Evolutionary conservation across 805 yeast genomes (phyloP).

Genomic region (Metschnikowia colocasiae): DNA sequence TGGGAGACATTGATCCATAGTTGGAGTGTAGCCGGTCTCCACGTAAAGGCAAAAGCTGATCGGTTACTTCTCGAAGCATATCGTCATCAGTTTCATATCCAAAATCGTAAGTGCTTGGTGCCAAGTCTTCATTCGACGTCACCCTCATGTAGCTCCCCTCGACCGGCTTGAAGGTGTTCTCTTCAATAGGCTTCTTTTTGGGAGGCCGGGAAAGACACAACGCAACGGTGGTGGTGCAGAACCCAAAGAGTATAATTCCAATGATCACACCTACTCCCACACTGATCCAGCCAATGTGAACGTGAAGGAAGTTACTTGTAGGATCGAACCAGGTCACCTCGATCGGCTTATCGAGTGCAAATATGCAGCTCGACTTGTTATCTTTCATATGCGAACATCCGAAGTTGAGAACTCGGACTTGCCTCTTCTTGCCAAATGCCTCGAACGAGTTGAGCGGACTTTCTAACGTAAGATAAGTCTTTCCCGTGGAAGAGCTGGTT

Average conservation of each 20-base stretch:
- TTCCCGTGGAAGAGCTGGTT: constrained; percentile 12
- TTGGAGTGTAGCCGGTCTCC: constrained; percentile 10
- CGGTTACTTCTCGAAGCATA: constrained; percentile 29
- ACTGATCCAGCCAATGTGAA: constrained; percentile 66
- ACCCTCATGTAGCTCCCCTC: constrained; percentile 39
- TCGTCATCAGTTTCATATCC: constrained; percentile 46
- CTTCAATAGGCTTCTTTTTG: constrained; percentile 4
- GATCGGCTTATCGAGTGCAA: constrained; percentile 65
- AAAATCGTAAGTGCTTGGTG: constrained; percentile 23
- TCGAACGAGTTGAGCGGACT: constrained; percentile 4
- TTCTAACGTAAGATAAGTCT: constrained; percentile 13
- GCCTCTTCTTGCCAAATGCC: constrained; percentile 40
- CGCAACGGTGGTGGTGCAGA: constrained; percentile 18
- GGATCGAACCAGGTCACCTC: constrained; percentile 57
- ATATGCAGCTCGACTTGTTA: constrained; percentile 47
- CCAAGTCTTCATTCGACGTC: constrained; percentile 27
- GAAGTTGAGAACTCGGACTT: constrained; percentile 53
- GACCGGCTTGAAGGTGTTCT: constrained; percentile 11
- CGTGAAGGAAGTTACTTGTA: constrained; percentile 44
- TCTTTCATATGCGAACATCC: constrained; percentile 49
- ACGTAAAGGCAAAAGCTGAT: constrained; percentile 27
- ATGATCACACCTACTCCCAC: constrained; percentile 62
- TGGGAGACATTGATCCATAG: constrained; percentile 14
- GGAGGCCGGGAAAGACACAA: constrained; percentile 14
- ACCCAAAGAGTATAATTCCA: constrained; percentile 47